Percentiles rank a stretch among this genome's conserved stretches.
Evolutionary conservation across 805 yeast species (phyloP).

Genomic region (Candida khao-thaluensis): DNA sequence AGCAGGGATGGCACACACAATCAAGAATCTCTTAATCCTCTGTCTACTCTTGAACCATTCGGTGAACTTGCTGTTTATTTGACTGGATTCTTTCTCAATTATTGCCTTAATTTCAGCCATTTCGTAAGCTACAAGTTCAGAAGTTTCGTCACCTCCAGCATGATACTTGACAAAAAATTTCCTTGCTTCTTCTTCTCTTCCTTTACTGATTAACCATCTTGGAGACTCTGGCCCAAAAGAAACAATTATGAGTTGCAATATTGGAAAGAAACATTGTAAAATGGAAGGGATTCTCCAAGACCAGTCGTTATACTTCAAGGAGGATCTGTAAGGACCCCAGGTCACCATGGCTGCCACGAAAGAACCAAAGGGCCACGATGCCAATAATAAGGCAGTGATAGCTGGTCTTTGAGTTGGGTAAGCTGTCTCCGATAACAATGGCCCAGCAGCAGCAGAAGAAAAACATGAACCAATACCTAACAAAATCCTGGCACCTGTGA

Average conservation of each 20-base stretch:
- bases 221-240: slow-evolving; percentile 50
- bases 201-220: slow-evolving; percentile 41
- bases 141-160: slow-evolving; percentile 33
- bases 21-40: slow-evolving; percentile 14
- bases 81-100: slow-evolving; percentile 13
- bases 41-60: slow-evolving; percentile 13
- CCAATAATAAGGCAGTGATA: slow-evolving; percentile 44
- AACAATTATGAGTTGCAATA: slow-evolving; percentile 16
- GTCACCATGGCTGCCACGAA: slow-evolving; percentile 44
- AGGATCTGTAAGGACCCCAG: slow-evolving; percentile 5
- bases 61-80: slow-evolving; percentile 9
- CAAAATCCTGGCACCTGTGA: slow-evolving; percentile 44
- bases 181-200: slow-evolving; percentile 43
- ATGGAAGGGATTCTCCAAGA: slow-evolving; percentile 56
- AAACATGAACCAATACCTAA: slow-evolving; percentile 46
- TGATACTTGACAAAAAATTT: slow-evolving; percentile 36
- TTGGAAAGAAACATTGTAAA: slow-evolving; percentile 49
- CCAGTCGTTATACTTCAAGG: slow-evolving; percentile 16
- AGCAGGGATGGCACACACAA: slow-evolving; percentile 7
- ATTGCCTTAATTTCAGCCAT: slow-evolving; percentile 22
- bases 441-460: slow-evolving; percentile 42
- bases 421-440: slow-evolving; percentile 48
- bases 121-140: slow-evolving; percentile 43
- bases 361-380: slow-evolving; percentile 52
- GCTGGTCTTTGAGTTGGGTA: slow-evolving; percentile 44